Conservation (phyloP, 768 basidiomycete species). For the Xanthoconium stramineum region DNA sequence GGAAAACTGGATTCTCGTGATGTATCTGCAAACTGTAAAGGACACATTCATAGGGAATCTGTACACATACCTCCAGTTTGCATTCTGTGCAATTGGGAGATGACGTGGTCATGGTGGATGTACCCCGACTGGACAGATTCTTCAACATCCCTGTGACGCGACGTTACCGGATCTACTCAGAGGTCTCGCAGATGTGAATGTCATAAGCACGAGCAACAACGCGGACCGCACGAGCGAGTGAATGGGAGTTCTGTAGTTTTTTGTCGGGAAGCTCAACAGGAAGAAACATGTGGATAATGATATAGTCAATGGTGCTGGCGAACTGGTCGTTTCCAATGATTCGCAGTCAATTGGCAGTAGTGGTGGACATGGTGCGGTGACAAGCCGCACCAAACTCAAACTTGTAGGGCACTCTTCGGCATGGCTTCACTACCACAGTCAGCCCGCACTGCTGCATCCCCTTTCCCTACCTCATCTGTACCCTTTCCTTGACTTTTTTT, state of each 20-base stretch:
- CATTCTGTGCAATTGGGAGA: neutral
- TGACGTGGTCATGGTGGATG: neutral
- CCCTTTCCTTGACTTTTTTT: too few species aligned
- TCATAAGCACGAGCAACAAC: neutral
- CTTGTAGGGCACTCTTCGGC: too few species aligned
- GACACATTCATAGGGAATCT: neutral
- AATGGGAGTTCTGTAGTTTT: neutral
- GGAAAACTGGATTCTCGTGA: too few species aligned
- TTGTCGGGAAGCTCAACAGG: neutral
- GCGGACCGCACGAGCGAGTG: neutral
- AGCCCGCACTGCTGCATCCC: too few species aligned
- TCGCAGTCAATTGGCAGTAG: neutral
- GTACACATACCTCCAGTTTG: neutral
- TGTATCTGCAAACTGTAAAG: neutral
- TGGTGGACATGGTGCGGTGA: too few species aligned
- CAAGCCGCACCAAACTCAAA: too few species aligned
- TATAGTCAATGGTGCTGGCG: too few species aligned
- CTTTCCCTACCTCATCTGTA: too few species aligned
- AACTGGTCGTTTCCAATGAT: neutral
- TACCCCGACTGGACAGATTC: neutral
- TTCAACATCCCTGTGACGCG: neutral
- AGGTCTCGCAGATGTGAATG: neutral
- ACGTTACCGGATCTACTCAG: too few species aligned
- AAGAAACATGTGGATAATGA: too few species aligned
- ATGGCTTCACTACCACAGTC: too few species aligned